These are phyloP conservation scores for Ananas comosus DNA, from an alignment of 176 grass and related monocot genomes.

Conservation along the genomic window DNA sequence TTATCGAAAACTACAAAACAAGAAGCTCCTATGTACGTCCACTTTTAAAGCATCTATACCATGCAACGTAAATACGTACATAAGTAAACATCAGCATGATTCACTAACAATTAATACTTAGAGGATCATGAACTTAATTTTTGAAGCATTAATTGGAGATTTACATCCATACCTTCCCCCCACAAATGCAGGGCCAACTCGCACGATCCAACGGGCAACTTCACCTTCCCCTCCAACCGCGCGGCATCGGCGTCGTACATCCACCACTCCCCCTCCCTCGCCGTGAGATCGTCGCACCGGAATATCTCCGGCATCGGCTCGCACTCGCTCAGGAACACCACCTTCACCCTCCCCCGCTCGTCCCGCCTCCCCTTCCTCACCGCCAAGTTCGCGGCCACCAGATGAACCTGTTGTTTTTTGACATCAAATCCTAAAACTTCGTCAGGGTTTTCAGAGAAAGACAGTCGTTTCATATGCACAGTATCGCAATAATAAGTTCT, in stretches of 20 bases:
- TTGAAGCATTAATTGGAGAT: not conserved
- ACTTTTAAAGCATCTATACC: too few relatives aligned
- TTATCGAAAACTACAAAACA: too few relatives aligned
- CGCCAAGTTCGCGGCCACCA: constrained; percentile 48
- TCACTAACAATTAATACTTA: not conserved
- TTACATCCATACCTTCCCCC: constrained; percentile 43
- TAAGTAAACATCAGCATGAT: too few relatives aligned
- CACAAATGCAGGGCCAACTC: constrained; percentile 65
- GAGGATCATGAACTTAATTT: not conserved
- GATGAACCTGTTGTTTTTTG: constrained; percentile 54
- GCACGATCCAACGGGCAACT: constrained; percentile 58
- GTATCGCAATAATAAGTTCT: too few relatives aligned
- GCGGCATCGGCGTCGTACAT: constrained; percentile 44
- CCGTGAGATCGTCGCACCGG: constrained; percentile 64
- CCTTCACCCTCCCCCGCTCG: constrained; percentile 28
- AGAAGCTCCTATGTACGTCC: too few relatives aligned
- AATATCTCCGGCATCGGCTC: constrained; percentile 94
- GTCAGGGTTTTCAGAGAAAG: too few relatives aligned
- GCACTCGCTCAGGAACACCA: constrained; percentile 63
- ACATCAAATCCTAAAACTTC: too few relatives aligned
- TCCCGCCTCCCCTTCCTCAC: constrained; percentile 28
- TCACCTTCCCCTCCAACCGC: constrained; percentile 63
- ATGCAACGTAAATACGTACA: too few relatives aligned
- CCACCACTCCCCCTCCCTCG: constrained; percentile 59
- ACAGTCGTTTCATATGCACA: too few relatives aligned